These are phyloP conservation scores for Eucalyptus regnans DNA, from an alignment of 345 rosid species.

Conservation along the genomic window DNA sequence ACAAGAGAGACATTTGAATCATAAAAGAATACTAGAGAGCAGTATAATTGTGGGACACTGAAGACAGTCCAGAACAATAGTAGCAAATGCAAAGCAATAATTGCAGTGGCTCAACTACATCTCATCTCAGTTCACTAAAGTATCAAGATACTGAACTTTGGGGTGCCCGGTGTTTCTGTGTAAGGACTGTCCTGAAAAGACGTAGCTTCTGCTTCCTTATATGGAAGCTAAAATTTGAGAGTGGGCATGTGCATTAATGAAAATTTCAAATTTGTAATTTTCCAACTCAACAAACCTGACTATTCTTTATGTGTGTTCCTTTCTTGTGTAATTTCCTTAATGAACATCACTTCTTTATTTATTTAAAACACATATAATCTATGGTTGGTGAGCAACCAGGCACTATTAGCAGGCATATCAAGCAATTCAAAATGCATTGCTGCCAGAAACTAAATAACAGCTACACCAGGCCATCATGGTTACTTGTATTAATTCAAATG, in stretches of 20 bases:
- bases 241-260: neutral
- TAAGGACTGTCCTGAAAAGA: constrained; percentile 64
- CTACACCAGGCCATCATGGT: neutral
- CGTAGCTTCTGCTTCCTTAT: constrained; percentile 92
- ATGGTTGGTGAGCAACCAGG: neutral
- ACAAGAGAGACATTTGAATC: neutral
- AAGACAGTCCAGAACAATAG: neutral
- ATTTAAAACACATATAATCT: neutral
- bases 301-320: neutral
- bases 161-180: constrained; percentile 63
- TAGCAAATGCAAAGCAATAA: neutral
- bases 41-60: neutral
- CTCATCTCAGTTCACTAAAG: neutral
- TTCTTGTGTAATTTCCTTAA: neutral
- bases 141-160: constrained; percentile 36
- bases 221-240: constrained; percentile 48
- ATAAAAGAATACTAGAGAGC: neutral
- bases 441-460: neutral
- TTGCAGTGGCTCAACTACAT: neutral
- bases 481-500: neutral
- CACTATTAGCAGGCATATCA: neutral
- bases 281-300: neutral
- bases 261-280: neutral
- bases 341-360: neutral
- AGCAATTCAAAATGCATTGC: neutral